A percentile compares a stretch with the other conserved stretches of the same genome.
phyloP scores from a whole-genome alignment of 805 yeast genomes.

The Saturnispora hagleri region DNA sequence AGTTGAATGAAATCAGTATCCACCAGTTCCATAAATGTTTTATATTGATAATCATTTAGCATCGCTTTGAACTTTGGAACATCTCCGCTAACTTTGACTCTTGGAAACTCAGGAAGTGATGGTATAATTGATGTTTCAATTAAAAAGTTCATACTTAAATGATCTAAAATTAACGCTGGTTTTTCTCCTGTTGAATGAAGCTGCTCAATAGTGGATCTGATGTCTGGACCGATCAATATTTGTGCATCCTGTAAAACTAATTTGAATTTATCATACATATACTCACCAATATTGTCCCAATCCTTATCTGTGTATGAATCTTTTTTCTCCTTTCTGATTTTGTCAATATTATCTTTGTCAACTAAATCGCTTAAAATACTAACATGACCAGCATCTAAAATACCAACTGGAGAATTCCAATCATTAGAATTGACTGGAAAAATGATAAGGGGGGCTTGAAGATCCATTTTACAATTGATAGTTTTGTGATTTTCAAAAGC shows the following conservation, averaged over 20 bases:
- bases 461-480: slow-evolving; percentile 70
- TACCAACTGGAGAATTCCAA: slow-evolving; percentile 80
- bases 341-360: slow-evolving; percentile 56
- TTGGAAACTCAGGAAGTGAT: slow-evolving; percentile 63
- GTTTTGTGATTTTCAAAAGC: slow-evolving; percentile 94
- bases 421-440: slow-evolving; percentile 73
- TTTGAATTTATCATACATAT: slow-evolving; percentile 86
- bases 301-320: slow-evolving; percentile 50
- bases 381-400: slow-evolving; percentile 93
- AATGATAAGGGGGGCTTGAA: slow-evolving; percentile 88
- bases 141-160: slow-evolving; percentile 60
- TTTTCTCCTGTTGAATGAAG: slow-evolving; percentile 40
- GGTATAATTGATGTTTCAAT: slow-evolving; percentile 84
- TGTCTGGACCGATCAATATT: slow-evolving; percentile 74
- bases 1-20: slow-evolving; percentile 55
- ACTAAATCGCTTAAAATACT: slow-evolving; percentile 75
- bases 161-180: slow-evolving; percentile 62
- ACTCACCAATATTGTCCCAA: slow-evolving; percentile 63
- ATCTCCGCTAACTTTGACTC: slow-evolving; percentile 63
- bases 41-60: slow-evolving; percentile 83
- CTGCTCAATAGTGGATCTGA: slow-evolving; percentile 68
- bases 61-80: slow-evolving; percentile 65
- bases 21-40: slow-evolving; percentile 71
- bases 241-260: slow-evolving; percentile 78
- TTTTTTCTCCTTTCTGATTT: slow-evolving; percentile 54